Conservation (phyloP, 2,329 filamentous ascomycete species). For the Achaetomium macrosporum region DNA sequence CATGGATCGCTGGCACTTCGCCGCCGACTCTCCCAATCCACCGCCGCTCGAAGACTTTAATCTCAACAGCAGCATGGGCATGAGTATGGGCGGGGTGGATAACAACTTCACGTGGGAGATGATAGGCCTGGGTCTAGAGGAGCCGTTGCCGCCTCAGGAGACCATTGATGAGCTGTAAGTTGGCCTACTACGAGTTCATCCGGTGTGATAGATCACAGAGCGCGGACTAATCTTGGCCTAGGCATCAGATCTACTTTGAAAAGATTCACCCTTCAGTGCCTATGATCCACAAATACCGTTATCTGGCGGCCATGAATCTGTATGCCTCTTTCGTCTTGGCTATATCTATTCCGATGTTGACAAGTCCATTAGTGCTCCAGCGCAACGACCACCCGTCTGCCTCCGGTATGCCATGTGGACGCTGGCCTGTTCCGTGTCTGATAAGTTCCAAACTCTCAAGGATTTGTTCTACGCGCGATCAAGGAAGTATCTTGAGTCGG, state of each 20-base stretch:
- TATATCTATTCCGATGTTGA: background rate
- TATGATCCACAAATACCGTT: constrained; percentile 84
- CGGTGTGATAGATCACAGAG: background rate
- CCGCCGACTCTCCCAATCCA: constrained; percentile 44
- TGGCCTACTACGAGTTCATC: background rate
- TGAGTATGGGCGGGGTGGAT: constrained; percentile 46
- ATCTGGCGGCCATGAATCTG: constrained; percentile 82
- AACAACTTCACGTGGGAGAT: constrained; percentile 73
- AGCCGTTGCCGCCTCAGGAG: constrained; percentile 53
- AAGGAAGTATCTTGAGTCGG: constrained; percentile 82
- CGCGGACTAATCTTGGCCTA: constrained; percentile 30
- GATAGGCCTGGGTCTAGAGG: constrained; percentile 54
- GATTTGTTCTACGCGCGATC: constrained; percentile 86
- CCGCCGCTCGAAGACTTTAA: constrained; percentile 51
- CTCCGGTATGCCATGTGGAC: constrained; percentile 95
- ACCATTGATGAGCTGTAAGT: constrained; percentile 75
- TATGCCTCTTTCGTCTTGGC: constrained; percentile 32
- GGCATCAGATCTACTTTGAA: constrained; percentile 80
- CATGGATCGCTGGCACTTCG: constrained; percentile 51
- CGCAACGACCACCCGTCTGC: constrained; percentile 77
- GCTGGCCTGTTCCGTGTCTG: constrained; percentile 76
- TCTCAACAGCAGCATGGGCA: constrained; percentile 45
- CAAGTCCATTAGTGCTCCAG: constrained; percentile 53
- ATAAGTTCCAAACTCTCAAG: constrained; percentile 73
- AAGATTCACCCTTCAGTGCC: constrained; percentile 82